Conservation (phyloP, 1,139 yeast species). For the Yamadazyma oceani region DNA sequence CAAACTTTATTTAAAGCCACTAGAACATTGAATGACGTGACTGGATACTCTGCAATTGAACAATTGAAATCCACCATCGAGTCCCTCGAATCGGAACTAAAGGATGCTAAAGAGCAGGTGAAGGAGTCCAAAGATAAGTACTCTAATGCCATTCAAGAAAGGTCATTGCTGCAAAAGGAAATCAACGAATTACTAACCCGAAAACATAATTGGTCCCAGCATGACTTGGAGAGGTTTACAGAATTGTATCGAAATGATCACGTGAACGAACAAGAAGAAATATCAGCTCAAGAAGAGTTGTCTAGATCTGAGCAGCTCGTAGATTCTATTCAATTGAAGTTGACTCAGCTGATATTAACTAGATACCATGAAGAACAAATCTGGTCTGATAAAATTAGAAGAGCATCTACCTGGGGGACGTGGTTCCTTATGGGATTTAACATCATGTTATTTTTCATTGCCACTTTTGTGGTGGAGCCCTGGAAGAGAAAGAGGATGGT, state of each 20-base stretch:
- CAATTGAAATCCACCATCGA: conserved; percentile 63
- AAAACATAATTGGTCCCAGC: conserved; percentile 76
- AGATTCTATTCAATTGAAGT: conserved; percentile 67
- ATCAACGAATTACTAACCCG: conserved; percentile 86
- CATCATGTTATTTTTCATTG: conserved; percentile 70
- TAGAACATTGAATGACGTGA: conserved; percentile 78
- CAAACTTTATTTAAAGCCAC: conserved; percentile 70
- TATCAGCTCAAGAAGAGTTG: conserved; percentile 49
- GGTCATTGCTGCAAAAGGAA: conserved; percentile 78
- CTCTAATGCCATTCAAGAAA: conserved; percentile 58
- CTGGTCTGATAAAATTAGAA: conserved; percentile 94
- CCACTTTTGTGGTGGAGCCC: conserved; percentile 89
- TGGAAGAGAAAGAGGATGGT: conserved; percentile 86
- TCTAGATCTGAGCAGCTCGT: conserved; percentile 60
- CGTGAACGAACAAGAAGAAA: conserved; percentile 63
- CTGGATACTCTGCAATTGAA: conserved; percentile 88
- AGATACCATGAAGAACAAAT: conserved; percentile 96
- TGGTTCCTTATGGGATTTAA: conserved; percentile 88
- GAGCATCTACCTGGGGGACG: conserved; percentile 97
- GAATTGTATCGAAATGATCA: conserved; percentile 80
- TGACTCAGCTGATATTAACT: conserved; percentile 77
- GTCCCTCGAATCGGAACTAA: conserved; percentile 47
- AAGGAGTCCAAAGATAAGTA: conserved; percentile 53
- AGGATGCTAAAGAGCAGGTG: conserved; percentile 49
- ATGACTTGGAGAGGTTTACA: conserved; percentile 83